Conservation (phyloP, 2,329 filamentous ascomycete genomes). For the Cladosporium sp. region DNA sequence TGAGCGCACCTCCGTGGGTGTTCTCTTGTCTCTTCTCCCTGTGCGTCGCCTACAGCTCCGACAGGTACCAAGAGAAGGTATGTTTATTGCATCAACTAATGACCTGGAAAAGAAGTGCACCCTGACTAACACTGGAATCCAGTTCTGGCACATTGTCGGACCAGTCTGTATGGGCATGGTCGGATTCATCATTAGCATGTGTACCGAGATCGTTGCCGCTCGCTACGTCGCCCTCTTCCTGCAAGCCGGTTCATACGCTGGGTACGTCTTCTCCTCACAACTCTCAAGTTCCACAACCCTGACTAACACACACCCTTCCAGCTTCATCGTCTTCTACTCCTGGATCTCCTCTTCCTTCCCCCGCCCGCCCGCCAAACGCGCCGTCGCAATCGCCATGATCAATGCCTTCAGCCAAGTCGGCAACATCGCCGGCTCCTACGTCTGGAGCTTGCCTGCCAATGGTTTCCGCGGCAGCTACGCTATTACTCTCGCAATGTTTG, state of each 20-base stretch:
- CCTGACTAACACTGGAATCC: not conserved
- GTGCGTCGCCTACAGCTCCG: conserved; percentile 21
- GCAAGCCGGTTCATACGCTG: conserved; percentile 54
- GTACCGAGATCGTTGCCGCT: conserved; percentile 5
- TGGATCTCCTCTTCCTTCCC: conserved; percentile 77
- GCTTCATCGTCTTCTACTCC: conserved; percentile 48
- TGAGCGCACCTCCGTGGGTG: conserved; percentile 40
- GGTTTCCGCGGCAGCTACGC: conserved; percentile 62
- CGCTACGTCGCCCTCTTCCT: conserved; percentile 42
- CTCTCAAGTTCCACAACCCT: too few species aligned
- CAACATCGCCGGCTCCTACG: conserved; percentile 54
- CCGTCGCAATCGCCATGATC: conserved; percentile 68
- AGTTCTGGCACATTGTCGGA: conserved; percentile 57
- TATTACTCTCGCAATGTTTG: conserved; percentile 63
- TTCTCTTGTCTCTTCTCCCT: conserved; percentile 17
- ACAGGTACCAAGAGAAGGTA: conserved; percentile 23
- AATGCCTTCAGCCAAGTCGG: conserved; percentile 63
- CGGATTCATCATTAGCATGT: conserved; percentile 12
- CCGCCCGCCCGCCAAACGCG: conserved; percentile 69
- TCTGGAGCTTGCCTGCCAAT: conserved; percentile 57
- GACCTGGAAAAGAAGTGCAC: not conserved
- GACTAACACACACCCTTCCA: not conserved
- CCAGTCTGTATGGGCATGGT: conserved; percentile 7
- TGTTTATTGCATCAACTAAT: not conserved
- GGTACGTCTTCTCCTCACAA: conserved; percentile 42